Percentiles rank a stretch among this genome's conserved stretches.
Conservation (phyloP, 352 stramenopile genomes). For the Phytopythium montanum region DNA sequence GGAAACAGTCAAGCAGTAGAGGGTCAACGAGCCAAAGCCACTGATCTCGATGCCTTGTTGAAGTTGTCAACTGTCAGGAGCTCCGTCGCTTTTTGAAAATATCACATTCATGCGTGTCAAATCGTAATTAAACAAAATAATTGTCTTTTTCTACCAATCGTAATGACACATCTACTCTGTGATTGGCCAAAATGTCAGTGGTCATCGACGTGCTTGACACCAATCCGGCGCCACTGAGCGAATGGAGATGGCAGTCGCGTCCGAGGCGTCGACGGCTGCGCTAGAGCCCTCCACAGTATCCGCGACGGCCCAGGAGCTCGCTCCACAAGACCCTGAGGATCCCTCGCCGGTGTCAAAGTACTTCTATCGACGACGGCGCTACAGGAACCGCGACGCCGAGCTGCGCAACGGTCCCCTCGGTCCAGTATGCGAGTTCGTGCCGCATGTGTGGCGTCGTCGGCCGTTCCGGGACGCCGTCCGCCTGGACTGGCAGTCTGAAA, state of each 20-base stretch:
- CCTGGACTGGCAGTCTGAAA: background rate
- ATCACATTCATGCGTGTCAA: constrained; percentile 3
- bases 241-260: background rate
- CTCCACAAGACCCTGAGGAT: no score
- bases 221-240: background rate
- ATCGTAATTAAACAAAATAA: background rate
- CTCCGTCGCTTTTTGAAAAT: background rate
- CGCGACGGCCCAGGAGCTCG: background rate
- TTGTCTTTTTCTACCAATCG: background rate
- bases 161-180: background rate
- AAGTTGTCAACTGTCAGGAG: background rate
- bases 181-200: constrained; percentile 6
- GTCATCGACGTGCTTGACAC: background rate
- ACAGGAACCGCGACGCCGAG: no score
- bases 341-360: no score
- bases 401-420: background rate
- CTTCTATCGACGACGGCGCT: no score
- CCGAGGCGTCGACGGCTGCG: background rate
- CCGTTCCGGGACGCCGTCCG: background rate
- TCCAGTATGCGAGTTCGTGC: background rate
- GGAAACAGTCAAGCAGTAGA: no score
- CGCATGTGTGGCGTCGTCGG: background rate
- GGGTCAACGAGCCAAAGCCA: no score
- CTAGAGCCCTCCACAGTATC: background rate
- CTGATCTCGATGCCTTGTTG: background rate